These are phyloP conservation scores for Silene uniflora DNA, from an alignment of 148 eudicot species.

Conservation along the genomic window DNA sequence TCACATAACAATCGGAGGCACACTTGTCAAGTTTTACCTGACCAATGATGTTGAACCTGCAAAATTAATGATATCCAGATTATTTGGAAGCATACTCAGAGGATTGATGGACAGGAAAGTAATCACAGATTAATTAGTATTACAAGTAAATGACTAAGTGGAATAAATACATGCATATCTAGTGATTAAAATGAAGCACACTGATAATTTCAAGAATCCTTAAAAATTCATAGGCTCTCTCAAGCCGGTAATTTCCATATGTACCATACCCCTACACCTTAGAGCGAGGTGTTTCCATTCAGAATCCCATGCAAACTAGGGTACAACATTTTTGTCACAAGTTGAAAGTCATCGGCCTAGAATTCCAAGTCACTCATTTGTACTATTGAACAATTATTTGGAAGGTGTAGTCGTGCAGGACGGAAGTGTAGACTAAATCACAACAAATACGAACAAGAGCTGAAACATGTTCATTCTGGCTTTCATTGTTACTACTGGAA, in stretches of 20 bases:
- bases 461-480: too few species aligned
- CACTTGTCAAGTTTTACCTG: constrained; percentile 55
- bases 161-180: neutral
- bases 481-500: neutral
- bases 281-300: too few species aligned
- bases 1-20: constrained; percentile 10
- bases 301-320: too few species aligned
- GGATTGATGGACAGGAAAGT: neutral
- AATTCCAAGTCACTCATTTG: too few species aligned
- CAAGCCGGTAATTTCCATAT: neutral
- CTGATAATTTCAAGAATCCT: neutral
- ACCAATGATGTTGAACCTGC: constrained; percentile 98
- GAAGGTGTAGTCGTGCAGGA: too few species aligned
- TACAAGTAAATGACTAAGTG: neutral
- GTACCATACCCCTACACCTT: too few species aligned
- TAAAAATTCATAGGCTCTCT: neutral
- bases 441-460: too few species aligned
- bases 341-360: too few species aligned
- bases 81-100: neutral
- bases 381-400: too few species aligned
- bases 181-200: neutral
- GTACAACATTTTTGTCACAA: too few species aligned
- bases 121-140: neutral
- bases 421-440: too few species aligned
- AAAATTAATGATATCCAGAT: constrained; percentile 7